phyloP scores from a whole-genome alignment of 2,329 filamentous ascomycete species.

The Knufia petricola region DNA sequence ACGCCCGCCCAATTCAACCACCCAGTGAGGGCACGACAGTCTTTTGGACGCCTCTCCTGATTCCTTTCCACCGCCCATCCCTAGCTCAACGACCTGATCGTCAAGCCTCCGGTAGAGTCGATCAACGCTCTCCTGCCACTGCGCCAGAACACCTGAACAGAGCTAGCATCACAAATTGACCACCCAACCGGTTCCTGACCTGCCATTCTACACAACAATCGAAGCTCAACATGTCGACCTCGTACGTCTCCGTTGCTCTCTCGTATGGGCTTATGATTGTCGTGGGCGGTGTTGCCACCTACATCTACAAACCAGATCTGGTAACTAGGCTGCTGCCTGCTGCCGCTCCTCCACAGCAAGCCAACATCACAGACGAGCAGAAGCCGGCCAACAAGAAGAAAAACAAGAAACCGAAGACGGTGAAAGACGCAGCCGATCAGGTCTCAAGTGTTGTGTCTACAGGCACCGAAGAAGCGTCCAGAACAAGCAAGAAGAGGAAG shows the following conservation, averaged over 20 bases:
- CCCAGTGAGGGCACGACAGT: background rate
- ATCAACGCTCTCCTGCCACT: background rate
- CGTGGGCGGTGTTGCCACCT: background rate
- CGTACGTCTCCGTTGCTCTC: background rate
- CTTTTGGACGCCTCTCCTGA: background rate
- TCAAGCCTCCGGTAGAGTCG: background rate
- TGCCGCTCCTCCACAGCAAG: background rate
- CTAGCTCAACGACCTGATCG: background rate
- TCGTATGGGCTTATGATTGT: constrained; percentile 7
- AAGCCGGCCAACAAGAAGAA: constrained; percentile 15
- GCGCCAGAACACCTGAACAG: no score
- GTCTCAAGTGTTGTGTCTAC: constrained; percentile 14
- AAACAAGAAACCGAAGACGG: constrained; percentile 15
- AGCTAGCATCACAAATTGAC: no score
- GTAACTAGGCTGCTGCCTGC: background rate
- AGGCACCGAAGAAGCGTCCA: constrained; percentile 22
- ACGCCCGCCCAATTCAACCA: background rate
- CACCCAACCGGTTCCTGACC: no score
- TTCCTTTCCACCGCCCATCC: no score
- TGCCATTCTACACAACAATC: no score
- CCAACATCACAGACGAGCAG: background rate
- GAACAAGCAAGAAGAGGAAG: constrained; percentile 10
- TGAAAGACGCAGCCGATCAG: constrained; percentile 13
- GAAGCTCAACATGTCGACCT: constrained; percentile 1
- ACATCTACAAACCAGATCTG: constrained; percentile 7